Conservation (phyloP, 2,329 filamentous ascomycete species). For the Bipolaris victoriae region DNA sequence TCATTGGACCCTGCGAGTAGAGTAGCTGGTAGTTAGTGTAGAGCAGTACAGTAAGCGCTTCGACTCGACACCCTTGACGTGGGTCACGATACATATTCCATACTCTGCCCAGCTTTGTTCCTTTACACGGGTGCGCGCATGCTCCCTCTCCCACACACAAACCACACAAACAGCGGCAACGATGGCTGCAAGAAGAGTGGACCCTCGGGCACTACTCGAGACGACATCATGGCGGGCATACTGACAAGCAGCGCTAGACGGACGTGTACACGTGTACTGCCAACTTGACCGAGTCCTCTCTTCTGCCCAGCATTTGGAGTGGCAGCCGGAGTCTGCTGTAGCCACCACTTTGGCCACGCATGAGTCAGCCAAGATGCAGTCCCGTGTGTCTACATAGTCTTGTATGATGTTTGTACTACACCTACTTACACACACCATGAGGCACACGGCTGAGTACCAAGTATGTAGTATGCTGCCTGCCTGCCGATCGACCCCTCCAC, state of each 20-base stretch:
- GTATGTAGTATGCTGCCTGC: no score
- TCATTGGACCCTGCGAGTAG: slow-evolving; percentile 1
- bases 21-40: no score
- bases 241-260: not conserved
- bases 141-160: not conserved
- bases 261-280: not conserved
- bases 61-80: not conserved
- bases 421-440: no score
- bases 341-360: not conserved
- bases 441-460: no score
- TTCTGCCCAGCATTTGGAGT: not conserved
- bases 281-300: not conserved
- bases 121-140: not conserved
- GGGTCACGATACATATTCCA: not conserved
- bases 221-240: not conserved
- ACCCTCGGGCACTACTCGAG: not conserved
- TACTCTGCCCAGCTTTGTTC: not conserved
- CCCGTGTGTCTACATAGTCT: not conserved
- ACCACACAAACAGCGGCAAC: not conserved
- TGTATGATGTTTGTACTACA: no score
- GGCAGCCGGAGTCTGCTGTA: not conserved
- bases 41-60: not conserved
- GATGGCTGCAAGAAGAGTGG: not conserved
- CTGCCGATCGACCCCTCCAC: no score
- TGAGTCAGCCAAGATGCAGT: not conserved